These are phyloP conservation scores for Suillus subluteus DNA, from an alignment of 768 basidiomycete genomes.

Conservation along the genomic window DNA sequence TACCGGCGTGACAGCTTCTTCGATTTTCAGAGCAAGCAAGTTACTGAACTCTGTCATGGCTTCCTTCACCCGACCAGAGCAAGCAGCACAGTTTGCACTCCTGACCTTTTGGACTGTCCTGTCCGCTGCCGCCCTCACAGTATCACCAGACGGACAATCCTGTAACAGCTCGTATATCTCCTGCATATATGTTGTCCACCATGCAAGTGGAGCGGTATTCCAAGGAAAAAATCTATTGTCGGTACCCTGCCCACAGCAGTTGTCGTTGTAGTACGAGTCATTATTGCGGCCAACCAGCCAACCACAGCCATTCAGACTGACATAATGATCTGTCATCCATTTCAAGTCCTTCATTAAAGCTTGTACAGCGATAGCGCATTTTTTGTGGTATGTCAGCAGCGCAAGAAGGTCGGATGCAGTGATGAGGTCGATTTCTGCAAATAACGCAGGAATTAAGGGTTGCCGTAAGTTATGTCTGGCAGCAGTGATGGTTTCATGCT, in stretches of 20 bases:
- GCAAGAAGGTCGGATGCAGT: conserved; percentile 23
- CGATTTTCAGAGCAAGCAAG: conserved; percentile 21
- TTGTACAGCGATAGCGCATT: conserved; percentile 8
- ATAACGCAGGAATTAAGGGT: conserved; percentile 21
- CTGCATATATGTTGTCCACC: conserved; percentile 32
- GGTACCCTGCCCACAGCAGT: conserved; percentile 1
- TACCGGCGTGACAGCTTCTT: conserved; percentile 19
- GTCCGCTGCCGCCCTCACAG: conserved; percentile 10
- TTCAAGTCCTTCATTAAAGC: background rate
- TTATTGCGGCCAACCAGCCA: no score
- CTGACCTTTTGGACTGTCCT: conserved; percentile 12
- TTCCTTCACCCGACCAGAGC: conserved; percentile 14
- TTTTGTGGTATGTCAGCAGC: conserved; percentile 17
- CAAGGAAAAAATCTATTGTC: background rate
- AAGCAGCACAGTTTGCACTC: background rate
- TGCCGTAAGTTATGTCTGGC: conserved; percentile 26
- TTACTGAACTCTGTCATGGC: conserved; percentile 21
- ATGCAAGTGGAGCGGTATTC: background rate
- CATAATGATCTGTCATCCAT: conserved; percentile 21
- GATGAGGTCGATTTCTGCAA: conserved; percentile 28
- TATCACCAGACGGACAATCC: conserved; percentile 24
- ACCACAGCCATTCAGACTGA: conserved; percentile 5
- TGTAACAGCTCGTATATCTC: conserved; percentile 14
- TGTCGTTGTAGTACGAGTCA: no score
- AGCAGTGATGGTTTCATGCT: conserved; percentile 26